These are phyloP conservation scores for Lojkania enalia DNA, from an alignment of 2,329 filamentous ascomycete genomes.

Conservation along the genomic window DNA sequence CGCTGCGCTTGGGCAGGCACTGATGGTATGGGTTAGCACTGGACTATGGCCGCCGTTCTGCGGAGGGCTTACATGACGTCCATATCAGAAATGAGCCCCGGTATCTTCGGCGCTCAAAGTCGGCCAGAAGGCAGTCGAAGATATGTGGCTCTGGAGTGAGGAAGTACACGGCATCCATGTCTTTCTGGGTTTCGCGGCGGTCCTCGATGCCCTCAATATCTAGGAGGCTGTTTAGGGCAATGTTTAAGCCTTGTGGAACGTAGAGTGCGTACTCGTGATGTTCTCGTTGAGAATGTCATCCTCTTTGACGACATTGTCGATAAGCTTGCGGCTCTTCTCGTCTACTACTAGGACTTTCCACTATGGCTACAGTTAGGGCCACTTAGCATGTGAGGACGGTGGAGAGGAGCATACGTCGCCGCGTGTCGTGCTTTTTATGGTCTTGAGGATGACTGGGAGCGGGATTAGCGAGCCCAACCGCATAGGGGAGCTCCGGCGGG, in stretches of 20 bases:
- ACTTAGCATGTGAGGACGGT: conserved; percentile 9
- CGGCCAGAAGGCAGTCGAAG: conserved; percentile 90
- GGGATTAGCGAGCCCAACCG: conserved; percentile 17
- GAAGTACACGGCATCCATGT: conserved; percentile 94
- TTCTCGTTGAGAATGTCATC: conserved; percentile 97
- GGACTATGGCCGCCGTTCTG: background rate
- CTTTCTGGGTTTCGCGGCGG: conserved; percentile 76
- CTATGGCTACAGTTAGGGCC: conserved; percentile 54
- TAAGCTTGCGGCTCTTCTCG: conserved; percentile 76
- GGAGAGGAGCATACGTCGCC: conserved; percentile 67
- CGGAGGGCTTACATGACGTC: conserved; percentile 62
- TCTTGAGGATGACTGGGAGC: conserved; percentile 68
- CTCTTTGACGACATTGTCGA: conserved; percentile 89
- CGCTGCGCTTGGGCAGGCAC: conserved; percentile 71
- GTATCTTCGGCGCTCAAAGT: conserved; percentile 85
- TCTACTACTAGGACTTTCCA: conserved; percentile 98
- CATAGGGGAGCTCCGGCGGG: conserved; percentile 2
- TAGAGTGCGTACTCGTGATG: conserved; percentile 82
- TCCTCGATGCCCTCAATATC: conserved; percentile 96
- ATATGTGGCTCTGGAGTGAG: conserved; percentile 84
- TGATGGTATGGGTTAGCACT: conserved; percentile 29
- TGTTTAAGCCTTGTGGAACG: conserved; percentile 2
- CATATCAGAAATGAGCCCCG: conserved; percentile 79
- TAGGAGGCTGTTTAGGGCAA: conserved; percentile 44
- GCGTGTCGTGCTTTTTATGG: conserved; percentile 76